Evolutionary conservation across 495 filamentous ascomycete genomes (phyloP).

Genomic region (Platismatia glauca): DNA sequence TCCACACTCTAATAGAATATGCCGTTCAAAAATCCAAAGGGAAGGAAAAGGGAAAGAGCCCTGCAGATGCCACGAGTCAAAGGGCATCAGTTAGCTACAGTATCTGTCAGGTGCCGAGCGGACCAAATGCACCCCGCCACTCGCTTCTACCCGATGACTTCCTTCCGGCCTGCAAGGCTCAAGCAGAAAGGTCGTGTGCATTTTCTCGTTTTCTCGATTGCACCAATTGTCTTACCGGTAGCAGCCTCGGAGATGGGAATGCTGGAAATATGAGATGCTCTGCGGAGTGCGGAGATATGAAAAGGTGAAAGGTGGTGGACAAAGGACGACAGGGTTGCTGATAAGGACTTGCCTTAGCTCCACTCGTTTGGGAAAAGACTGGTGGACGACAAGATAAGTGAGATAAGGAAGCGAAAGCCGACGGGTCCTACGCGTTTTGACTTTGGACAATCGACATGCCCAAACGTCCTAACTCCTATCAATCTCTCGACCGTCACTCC

Average conservation of each 20-base stretch:
- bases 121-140: background rate
- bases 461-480: too few species aligned
- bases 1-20: too few species aligned
- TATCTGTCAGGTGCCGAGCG: background rate
- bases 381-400: too few species aligned
- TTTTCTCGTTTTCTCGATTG: too few species aligned
- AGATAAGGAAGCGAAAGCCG: constrained; percentile 4
- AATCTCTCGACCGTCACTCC: too few species aligned
- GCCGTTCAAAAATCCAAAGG: too few species aligned
- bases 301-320: background rate
- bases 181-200: background rate
- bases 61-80: background rate
- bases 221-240: too few species aligned
- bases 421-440: background rate
- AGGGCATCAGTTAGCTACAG: background rate
- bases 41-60: too few species aligned
- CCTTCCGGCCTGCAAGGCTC: background rate
- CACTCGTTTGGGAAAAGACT: constrained; percentile 1
- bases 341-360: constrained; percentile 3
- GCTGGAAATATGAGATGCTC: background rate
- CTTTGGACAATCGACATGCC: background rate
- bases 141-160: background rate
- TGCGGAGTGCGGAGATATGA: background rate
- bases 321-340: constrained; percentile 9
- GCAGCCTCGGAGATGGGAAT: constrained; percentile 16